Percentiles rank a stretch among this genome's conserved stretches.
Conservation (phyloP, 345 rosid genomes). For the Garcia nutans region DNA sequence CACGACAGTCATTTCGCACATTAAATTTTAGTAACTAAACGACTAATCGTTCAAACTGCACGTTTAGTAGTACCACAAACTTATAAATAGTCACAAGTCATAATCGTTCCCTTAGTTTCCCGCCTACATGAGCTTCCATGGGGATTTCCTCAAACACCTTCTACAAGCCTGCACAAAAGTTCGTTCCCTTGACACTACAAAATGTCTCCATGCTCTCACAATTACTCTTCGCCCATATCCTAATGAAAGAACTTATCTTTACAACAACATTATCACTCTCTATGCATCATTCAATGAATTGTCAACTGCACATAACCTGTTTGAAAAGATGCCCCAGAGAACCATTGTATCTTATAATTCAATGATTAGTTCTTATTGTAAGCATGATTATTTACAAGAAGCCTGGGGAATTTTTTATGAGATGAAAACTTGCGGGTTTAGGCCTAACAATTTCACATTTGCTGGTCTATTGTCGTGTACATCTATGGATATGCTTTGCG, state of each 20-base stretch:
- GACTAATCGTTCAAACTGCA: no score
- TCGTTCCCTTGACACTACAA: slow-evolving; percentile 49
- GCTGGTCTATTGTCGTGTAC: slow-evolving; percentile 59
- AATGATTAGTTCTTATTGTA: slow-evolving; percentile 50
- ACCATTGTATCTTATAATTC: slow-evolving; percentile 56
- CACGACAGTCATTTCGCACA: no score
- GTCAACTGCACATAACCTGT: slow-evolving; percentile 48
- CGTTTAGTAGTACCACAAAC: no score
- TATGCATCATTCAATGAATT: slow-evolving; percentile 41
- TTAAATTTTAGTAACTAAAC: no score
- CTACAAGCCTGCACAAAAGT: slow-evolving; percentile 43
- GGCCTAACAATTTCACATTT: slow-evolving; percentile 53
- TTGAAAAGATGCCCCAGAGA: slow-evolving; percentile 66
- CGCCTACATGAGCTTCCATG: slow-evolving; percentile 47
- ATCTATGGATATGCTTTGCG: slow-evolving; percentile 38
- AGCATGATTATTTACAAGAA: slow-evolving; percentile 36
- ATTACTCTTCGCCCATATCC: slow-evolving; percentile 42
- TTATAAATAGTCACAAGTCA: no score
- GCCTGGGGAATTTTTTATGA: slow-evolving; percentile 43
- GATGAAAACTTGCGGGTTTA: slow-evolving; percentile 50
- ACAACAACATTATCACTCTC: slow-evolving; percentile 51
- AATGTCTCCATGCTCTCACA: slow-evolving; percentile 67
- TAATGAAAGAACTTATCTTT: slow-evolving; percentile 48
- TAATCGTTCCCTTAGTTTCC: not conserved
- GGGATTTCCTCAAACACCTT: slow-evolving; percentile 39